Base-by-base conservation (phyloP, 352 stramenopile species). In the Globisporangium recalcitrans region DNA sequence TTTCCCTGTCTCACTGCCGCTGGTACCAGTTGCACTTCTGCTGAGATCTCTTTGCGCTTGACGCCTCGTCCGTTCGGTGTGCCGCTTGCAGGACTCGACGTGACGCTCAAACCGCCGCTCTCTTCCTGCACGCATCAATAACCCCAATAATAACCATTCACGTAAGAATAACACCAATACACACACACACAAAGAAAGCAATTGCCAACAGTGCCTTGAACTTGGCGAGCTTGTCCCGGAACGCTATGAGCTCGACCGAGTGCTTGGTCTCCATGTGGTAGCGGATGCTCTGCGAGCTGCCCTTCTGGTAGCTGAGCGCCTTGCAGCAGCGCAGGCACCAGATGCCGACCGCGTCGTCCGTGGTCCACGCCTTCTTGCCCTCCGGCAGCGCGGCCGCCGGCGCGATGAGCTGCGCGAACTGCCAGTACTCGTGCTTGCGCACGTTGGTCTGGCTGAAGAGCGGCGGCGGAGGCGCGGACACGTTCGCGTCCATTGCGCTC, bases 211-310 rank as follows among this genome's bases (percentile, higher is more conserved):
- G n/a, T n/a, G 58, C 58, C 34, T 58, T 58, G 48, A 48, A n/a
- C 34, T 40, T 42, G 4, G 58, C 31, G 13, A 46, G 6, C 9
- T 52, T 34, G 42, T 40, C 47, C 34, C 60, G 68, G 54, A 68
- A 78, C 1, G 63, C 59, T 19, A 62, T 51, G 19, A 83, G 59
- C 42, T 78, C 74, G n/a, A 27, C 44, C 24, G 65, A 54, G 64
- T 83, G 74, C 63, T 80, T 80, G 64, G 74, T 83, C 66, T 83
- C 74, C 74, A 83, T 83, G 70, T 83, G 74, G 49, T 83, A 83
- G 4, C 74, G 74, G 58, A 83, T 83, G 68, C 74, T 83, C 62
- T 83, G 74, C 42, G 67, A 77, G 59, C 70, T 80, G 49, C 74
- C 74, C 48, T 80, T 83, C 38, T 80, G 74, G 48, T 75, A 80